A percentile compares a stretch with the other conserved stretches of the same genome.
Conservation (phyloP, 441 rosid genomes). For the Lagerstroemia fauriei region DNA sequence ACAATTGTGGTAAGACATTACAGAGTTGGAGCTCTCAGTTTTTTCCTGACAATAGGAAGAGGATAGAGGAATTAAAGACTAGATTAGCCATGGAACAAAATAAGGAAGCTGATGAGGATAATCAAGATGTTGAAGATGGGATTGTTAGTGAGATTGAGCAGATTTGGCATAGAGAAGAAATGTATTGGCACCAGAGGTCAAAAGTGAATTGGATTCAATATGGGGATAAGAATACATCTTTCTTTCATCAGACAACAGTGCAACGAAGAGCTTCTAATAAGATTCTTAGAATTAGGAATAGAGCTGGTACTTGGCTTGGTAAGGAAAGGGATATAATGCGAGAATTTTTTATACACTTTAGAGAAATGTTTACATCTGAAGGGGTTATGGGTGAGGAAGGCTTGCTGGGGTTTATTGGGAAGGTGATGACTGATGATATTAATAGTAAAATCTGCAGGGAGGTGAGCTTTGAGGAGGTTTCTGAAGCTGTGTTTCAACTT, state of each 20-base stretch:
- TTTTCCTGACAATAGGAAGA: not conserved
- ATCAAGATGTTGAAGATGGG: not conserved
- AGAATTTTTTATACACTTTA: not conserved
- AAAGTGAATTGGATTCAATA: not conserved
- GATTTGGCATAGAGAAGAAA: not conserved
- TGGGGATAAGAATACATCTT: not conserved
- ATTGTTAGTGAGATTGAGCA: not conserved
- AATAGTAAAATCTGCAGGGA: not conserved
- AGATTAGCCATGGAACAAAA: not conserved
- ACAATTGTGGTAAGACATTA: not conserved
- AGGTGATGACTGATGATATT: not conserved
- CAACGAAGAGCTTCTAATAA: not conserved
- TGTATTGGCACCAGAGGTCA: not conserved
- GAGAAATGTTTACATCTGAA: too few species aligned
- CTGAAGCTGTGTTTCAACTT: not conserved
- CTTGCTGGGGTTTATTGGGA: not conserved
- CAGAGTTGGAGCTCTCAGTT: not conserved
- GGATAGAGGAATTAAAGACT: not conserved
- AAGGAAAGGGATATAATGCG: not conserved
- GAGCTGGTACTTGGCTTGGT: not conserved
- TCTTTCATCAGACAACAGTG: not conserved
- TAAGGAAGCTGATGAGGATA: not conserved
- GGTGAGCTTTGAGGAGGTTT: not conserved
- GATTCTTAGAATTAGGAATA: not conserved
- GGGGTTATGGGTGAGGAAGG: too few species aligned